Base-by-base conservation (phyloP, 352 stramenopile genomes). In the Globisporangium orthogonon region DNA sequence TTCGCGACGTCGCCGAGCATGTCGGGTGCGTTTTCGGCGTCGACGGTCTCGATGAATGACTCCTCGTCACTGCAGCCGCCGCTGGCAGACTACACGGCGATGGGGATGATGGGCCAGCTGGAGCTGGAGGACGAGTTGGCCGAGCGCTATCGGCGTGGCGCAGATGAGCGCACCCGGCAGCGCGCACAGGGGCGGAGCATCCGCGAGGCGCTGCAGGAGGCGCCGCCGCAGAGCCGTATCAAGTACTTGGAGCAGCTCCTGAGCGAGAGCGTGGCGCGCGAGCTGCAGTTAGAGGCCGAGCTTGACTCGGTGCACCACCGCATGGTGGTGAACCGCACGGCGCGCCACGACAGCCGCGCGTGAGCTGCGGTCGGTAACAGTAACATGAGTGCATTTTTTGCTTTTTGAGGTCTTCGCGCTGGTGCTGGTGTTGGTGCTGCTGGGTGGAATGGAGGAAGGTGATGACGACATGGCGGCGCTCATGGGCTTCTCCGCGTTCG, bases 171-270 rank as follows among this genome's bases (percentile, higher is more conserved):
- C 30, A 91, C 80, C 13, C 78, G 83, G 2, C 83, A 94, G 59
- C 85, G 85, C 14, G 75, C 78, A 2, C 84, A 92, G 59, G 83
- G 74, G 3, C 80, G 81, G 7, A 91, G 82, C 59, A 85, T 92
- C 50, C 82, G 84, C 18, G 84, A 94, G 41, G 77, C 82, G 11
- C 69, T 94, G 46, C 66, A 81, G 48, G 74, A 88, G 61, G 80
- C 80, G 5, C 82, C 84, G 0, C 83, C 92, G 54, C 78, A 91
- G 64, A 91, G 73, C 54, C 85, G 83, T 37, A 91, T 95, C 66
- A 92, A 92, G 72, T 95, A 92, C 54, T 59, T 95, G 50, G 83
- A 95, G 63, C 81, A 95, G 61, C 56, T 95, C 45, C 60, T 95
- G 23, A 87, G 74, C 31, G 83, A 95, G 54, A 93, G 83, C 54